Evolutionary conservation across 2,329 filamentous ascomycete genomes (phyloP).

Genomic region (Penicillium occitanis): DNA sequence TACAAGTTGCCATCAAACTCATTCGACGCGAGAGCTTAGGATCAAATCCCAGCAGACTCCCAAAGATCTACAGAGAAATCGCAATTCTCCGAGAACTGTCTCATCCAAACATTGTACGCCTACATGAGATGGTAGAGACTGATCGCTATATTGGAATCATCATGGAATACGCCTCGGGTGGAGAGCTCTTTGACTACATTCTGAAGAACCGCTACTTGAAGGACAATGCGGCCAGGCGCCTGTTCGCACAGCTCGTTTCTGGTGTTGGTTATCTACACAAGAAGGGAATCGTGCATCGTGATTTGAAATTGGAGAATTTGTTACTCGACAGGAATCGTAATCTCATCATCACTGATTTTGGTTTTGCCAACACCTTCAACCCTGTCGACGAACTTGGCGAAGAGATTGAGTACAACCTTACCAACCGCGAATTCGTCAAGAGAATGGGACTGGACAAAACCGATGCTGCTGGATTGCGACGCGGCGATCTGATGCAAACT

Average conservation of each 20-base stretch:
- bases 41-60: slow-evolving; percentile 80
- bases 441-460: slow-evolving; percentile 78
- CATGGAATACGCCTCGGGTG: slow-evolving; percentile 94
- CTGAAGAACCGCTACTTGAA: slow-evolving; percentile 95
- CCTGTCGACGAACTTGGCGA: slow-evolving; percentile 82
- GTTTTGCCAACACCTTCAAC: slow-evolving; percentile 97
- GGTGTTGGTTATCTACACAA: slow-evolving; percentile 97
- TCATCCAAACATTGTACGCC: slow-evolving; percentile 92
- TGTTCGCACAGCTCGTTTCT: slow-evolving; percentile 94
- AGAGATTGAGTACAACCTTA: slow-evolving; percentile 83
- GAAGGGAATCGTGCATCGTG: slow-evolving; percentile 96
- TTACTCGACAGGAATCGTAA: slow-evolving; percentile 94
- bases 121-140: slow-evolving; percentile 98
- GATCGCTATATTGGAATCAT: slow-evolving; percentile 97
- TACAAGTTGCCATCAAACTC: slow-evolving; percentile 96
- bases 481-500: slow-evolving; percentile 97
- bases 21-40: slow-evolving; percentile 90
- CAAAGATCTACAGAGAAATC: slow-evolving; percentile 97
- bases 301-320: slow-evolving; percentile 94
- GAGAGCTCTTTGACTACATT: slow-evolving; percentile 97
- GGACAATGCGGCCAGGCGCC: slow-evolving; percentile 80
- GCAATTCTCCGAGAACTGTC: slow-evolving; percentile 82
- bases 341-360: slow-evolving; percentile 99
- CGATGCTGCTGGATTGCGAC: slow-evolving; percentile 70
- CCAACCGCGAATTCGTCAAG: slow-evolving; percentile 86